Percentiles rank a stretch among this genome's conserved stretches.
Conservation (phyloP, 2,329 filamentous ascomycete species). For the Ophidiomyces ophidiicola region DNA sequence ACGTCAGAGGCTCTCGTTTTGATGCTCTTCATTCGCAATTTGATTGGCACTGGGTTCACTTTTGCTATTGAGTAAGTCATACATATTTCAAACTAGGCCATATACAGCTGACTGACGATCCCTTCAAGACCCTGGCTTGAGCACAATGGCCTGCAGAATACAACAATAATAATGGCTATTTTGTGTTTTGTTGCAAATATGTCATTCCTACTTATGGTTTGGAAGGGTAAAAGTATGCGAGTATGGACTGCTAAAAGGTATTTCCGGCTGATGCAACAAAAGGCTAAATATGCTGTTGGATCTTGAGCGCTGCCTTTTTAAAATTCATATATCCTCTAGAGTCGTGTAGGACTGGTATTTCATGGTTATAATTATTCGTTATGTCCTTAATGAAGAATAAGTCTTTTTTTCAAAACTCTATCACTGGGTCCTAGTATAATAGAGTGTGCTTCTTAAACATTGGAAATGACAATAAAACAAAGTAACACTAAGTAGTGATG, state of each 20-base stretch:
- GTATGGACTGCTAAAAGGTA: constrained; percentile 14
- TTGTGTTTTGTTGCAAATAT: constrained; percentile 16
- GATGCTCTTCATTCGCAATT: constrained; percentile 31
- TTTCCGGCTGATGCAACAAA: constrained; percentile 9
- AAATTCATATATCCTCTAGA: neutral
- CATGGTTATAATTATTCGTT: too few relatives aligned
- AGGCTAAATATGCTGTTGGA: constrained; percentile 8
- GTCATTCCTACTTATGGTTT: constrained; percentile 14
- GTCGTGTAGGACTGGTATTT: neutral
- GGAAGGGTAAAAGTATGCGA: constrained; percentile 15
- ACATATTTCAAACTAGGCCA: neutral
- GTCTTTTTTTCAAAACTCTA: too few relatives aligned
- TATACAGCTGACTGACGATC: constrained; percentile 1
- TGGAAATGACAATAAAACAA: too few relatives aligned
- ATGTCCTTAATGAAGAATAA: too few relatives aligned
- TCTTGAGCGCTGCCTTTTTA: neutral
- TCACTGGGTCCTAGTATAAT: too few relatives aligned
- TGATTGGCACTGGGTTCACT: constrained; percentile 24
- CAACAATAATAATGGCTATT: constrained; percentile 25
- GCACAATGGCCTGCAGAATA: constrained; percentile 24
- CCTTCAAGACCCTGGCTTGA: constrained; percentile 22
- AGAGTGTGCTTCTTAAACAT: too few relatives aligned
- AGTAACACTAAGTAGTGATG: too few relatives aligned
- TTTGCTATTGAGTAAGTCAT: constrained; percentile 23
- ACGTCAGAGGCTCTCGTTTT: constrained; percentile 22